Evolutionary conservation across 345 rosid genomes (phyloP).

Genomic region (Sonneratia alba): DNA sequence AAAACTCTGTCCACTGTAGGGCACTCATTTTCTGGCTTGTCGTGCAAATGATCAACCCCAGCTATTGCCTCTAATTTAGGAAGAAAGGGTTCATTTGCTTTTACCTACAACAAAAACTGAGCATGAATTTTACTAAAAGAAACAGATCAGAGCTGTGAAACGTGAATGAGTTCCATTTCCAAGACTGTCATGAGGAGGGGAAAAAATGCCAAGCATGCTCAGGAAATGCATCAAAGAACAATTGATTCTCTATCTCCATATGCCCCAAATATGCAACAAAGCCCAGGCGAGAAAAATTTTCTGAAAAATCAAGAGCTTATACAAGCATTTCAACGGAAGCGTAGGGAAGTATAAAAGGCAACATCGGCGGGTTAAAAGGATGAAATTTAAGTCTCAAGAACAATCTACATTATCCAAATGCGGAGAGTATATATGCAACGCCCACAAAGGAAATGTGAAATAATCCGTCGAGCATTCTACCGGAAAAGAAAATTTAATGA

Average conservation of each 20-base stretch:
- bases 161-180: neutral
- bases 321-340: neutral
- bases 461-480: neutral
- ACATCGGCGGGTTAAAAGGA: neutral
- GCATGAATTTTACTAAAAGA: neutral
- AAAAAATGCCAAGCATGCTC: neutral
- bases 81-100: constrained; percentile 35
- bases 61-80: constrained; percentile 32
- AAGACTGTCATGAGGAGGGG: neutral
- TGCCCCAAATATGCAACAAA: neutral
- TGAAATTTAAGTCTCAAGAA: neutral
- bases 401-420: neutral
- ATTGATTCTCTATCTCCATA: neutral
- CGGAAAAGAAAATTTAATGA: too few species aligned
- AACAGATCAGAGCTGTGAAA: neutral
- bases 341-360: neutral
- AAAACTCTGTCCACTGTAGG: constrained; percentile 39
- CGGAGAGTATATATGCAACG: neutral
- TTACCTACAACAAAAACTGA: constrained; percentile 17
- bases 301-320: neutral
- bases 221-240: neutral
- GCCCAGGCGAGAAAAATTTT: neutral
- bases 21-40: constrained; percentile 44
- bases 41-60: constrained; percentile 31
- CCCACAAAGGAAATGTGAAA: neutral